Evolutionary conservation across 2,329 filamentous ascomycete species (phyloP).

Genomic region (Penicillium glabrum): DNA sequence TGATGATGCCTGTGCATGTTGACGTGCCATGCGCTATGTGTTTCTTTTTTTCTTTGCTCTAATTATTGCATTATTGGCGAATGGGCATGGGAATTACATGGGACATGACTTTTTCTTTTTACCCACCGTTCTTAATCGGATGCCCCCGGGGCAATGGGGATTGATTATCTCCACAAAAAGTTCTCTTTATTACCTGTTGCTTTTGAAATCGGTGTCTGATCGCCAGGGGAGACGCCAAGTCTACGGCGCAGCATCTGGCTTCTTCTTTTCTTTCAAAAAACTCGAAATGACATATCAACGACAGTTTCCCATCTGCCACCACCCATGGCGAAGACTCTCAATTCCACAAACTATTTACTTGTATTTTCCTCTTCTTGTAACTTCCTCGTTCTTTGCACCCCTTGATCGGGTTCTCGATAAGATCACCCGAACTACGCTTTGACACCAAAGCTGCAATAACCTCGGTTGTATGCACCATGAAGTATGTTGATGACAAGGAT

Average conservation of each 20-base stretch:
- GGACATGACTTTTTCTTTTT: conserved; percentile 14
- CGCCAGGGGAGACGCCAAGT: not conserved
- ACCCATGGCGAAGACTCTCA: not conserved
- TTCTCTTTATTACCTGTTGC: conserved; percentile 3
- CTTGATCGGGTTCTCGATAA: not conserved
- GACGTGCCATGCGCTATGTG: conserved; percentile 8
- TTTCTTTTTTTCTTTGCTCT: conserved; percentile 14
- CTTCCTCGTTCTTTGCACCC: no score
- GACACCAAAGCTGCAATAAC: not conserved
- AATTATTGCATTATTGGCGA: conserved; percentile 31
- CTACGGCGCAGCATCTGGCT: not conserved
- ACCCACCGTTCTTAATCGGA: conserved; percentile 11
- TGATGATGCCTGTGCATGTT: conserved; percentile 28
- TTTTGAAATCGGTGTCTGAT: not conserved
- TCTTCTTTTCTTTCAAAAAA: not conserved
- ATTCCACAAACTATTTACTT: not conserved
- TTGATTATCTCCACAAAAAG: conserved; percentile 14
- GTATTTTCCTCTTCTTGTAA: not conserved
- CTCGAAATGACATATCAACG: not conserved
- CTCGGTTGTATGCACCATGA: not conserved
- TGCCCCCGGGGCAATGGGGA: conserved; percentile 10
- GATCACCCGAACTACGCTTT: not conserved
- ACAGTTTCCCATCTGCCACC: not conserved
- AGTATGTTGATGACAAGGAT: not conserved
- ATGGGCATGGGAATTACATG: conserved; percentile 27